Evolutionary conservation across 1,284 basidiomycete species (phyloP).

Genomic region (Moniliophthora roreri): DNA sequence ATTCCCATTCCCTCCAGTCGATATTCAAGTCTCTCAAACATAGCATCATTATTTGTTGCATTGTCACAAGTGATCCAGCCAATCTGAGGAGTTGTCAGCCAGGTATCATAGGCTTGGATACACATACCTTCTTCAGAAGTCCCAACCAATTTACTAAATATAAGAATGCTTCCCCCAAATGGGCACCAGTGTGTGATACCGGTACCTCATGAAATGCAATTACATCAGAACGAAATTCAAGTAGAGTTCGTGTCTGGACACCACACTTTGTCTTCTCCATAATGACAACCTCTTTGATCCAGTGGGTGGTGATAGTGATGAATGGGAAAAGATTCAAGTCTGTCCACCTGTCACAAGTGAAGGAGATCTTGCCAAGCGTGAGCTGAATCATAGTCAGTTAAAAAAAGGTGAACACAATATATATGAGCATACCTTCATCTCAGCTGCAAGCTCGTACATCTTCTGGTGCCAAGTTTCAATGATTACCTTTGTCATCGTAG

Average conservation of each 20-base stretch:
- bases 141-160: conserved; percentile 13
- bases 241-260: not conserved
- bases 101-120: not conserved
- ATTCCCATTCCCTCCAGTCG: not conserved
- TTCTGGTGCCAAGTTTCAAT: not conserved
- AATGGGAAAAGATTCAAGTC: not conserved
- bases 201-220: conserved; percentile 20
- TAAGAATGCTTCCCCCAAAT: conserved; percentile 19
- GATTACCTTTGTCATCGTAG: not conserved
- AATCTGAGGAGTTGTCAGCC: not conserved
- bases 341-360: not conserved
- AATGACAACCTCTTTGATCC: conserved; percentile 1
- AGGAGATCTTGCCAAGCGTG: not conserved
- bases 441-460: not conserved
- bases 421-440: not conserved
- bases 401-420: not conserved
- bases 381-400: not conserved
- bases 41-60: conserved; percentile 8
- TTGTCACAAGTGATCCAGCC: conserved; percentile 6
- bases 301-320: conserved; percentile 1
- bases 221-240: not conserved
- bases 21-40: not conserved
- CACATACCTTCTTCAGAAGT: not conserved
- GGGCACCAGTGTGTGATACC: conserved; percentile 20
- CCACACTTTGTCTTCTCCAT: not conserved